A percentile compares a stretch with the other conserved stretches of the same genome.
phyloP scores from a whole-genome alignment of 345 rosid species.

The Dovyalis caffra region DNA sequence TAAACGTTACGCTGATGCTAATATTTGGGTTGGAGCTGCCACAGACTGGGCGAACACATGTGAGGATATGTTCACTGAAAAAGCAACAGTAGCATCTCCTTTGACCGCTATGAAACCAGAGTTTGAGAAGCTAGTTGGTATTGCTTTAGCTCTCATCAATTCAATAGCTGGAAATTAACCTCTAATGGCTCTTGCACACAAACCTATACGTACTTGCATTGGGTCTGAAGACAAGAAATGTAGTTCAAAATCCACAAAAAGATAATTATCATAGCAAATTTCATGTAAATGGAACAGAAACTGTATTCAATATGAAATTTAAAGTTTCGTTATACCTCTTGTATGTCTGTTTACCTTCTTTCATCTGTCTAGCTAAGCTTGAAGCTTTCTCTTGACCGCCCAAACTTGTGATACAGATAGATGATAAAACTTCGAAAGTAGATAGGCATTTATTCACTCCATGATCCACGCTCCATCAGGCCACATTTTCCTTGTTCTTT shows the following conservation, averaged over 20 bases:
- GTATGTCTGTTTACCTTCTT: no score
- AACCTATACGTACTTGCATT: background rate
- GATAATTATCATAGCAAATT: background rate
- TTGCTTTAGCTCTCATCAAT: background rate
- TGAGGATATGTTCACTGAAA: background rate
- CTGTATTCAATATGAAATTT: background rate
- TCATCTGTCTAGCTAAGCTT: no score
- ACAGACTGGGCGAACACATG: background rate
- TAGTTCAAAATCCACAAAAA: background rate
- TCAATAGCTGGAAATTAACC: background rate
- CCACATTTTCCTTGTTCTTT: no score
- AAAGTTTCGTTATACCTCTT: background rate
- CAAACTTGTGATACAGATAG: no score
- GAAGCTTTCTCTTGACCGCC: no score
- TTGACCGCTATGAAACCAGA: background rate
- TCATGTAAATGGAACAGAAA: background rate
- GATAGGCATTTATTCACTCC: no score
- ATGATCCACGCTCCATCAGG: no score
- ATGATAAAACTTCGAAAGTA: no score
- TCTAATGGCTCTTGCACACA: background rate
- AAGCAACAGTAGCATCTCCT: background rate
- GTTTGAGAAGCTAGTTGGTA: background rate
- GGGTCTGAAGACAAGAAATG: background rate
- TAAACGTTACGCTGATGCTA: background rate
- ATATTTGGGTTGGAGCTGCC: background rate